phyloP scores from a whole-genome alignment of 2,329 filamentous ascomycete species.

The Neofusicoccum parvum region DNA sequence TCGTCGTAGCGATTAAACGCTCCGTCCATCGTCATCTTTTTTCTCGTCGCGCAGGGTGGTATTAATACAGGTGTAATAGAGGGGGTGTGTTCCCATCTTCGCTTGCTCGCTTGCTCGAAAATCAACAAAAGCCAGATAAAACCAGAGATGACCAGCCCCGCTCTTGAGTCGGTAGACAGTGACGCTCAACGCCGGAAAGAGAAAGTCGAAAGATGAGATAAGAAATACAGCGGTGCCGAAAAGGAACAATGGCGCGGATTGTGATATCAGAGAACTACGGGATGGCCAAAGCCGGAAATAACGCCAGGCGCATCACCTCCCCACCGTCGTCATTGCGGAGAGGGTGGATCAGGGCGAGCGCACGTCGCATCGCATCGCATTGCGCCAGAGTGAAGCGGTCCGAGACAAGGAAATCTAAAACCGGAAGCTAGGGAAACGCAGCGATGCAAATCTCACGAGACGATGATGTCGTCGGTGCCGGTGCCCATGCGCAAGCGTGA shows the following conservation, averaged over 20 bases:
- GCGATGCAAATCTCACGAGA: constrained; percentile 9
- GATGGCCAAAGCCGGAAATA: background rate
- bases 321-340: background rate
- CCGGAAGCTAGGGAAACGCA: background rate
- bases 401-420: constrained; percentile 13
- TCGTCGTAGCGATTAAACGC: constrained; percentile 9
- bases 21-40: constrained; percentile 6
- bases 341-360: background rate
- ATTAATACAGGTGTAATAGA: constrained; percentile 13
- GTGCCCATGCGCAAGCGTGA: background rate
- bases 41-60: constrained; percentile 4
- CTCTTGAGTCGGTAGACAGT: background rate
- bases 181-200: background rate
- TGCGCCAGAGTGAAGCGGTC: background rate
- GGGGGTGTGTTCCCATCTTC: background rate
- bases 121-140: background rate
- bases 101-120: constrained; percentile 8
- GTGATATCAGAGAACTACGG: background rate
- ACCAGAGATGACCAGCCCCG: constrained; percentile 1
- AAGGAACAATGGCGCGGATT: background rate
- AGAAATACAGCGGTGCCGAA: background rate
- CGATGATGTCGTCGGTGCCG: constrained; percentile 11
- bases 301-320: background rate
- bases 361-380: constrained; percentile 1
- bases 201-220: background rate